Conservation (phyloP, 139 green algal genomes). For the Dunaliella primolecta region DNA sequence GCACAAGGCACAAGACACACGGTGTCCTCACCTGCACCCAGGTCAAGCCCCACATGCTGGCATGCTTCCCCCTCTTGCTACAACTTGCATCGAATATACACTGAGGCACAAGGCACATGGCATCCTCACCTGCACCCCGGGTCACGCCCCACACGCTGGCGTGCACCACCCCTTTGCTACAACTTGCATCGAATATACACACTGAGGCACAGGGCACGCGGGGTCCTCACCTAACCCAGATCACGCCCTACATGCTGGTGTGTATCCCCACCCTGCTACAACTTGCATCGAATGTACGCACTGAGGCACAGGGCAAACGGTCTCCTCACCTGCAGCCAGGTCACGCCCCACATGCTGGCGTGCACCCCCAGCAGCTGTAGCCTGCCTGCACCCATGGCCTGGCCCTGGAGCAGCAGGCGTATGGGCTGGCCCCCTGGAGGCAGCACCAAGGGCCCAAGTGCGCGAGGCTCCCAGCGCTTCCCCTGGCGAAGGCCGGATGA, state of each 20-base stretch:
- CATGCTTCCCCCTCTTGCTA: too few relatives aligned
- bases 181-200: too few relatives aligned
- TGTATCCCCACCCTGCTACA: conserved; percentile 46
- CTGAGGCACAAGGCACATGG: too few relatives aligned
- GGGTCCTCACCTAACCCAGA: too few relatives aligned
- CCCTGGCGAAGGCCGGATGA: too few relatives aligned
- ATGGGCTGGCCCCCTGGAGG: conserved; percentile 45
- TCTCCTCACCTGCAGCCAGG: conserved; percentile 8
- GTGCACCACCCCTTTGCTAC: too few relatives aligned
- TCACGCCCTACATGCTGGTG: background rate
- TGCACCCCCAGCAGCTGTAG: conserved; percentile 46
- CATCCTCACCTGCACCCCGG: too few relatives aligned
- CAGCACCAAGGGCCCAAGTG: conserved; percentile 32
- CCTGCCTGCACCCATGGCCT: conserved; percentile 43
- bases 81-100: too few relatives aligned
- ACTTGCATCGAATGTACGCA: conserved; percentile 45
- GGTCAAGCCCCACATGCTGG: too few relatives aligned
- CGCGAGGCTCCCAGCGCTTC: background rate
- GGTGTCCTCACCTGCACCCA: conserved; percentile 8
- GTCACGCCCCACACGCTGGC: too few relatives aligned
- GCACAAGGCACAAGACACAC: too few relatives aligned
- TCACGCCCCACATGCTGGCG: background rate
- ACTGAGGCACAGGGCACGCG: too few relatives aligned
- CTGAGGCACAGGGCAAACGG: conserved; percentile 24
- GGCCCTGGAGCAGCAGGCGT: conserved; percentile 41